Conservation (phyloP, 2,329 filamentous ascomycete genomes). For the Aspergillus sp. region DNA sequence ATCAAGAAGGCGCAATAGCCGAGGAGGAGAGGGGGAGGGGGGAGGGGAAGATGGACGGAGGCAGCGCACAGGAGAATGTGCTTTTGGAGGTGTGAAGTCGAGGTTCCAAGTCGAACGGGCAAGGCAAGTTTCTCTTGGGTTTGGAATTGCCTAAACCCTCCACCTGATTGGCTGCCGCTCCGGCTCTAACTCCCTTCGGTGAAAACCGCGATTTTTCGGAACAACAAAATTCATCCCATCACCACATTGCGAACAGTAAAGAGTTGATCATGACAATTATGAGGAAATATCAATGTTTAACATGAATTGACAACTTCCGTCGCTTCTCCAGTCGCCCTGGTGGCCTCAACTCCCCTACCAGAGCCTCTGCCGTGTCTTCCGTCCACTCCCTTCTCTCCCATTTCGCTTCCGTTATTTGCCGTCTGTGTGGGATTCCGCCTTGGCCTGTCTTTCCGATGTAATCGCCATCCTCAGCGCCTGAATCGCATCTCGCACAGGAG, state of each 20-base stretch:
- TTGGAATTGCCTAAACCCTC: conserved; percentile 36
- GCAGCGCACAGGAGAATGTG: conserved; percentile 31
- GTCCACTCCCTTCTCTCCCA: not conserved
- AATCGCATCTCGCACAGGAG: conserved; percentile 25
- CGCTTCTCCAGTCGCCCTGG: not conserved
- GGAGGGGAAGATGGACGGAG: conserved; percentile 16
- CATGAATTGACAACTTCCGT: no score
- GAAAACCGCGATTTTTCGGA: conserved; percentile 38
- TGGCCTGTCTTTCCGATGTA: conserved; percentile 29
- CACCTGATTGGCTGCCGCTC: conserved; percentile 32
- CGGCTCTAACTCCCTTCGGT: conserved; percentile 30
- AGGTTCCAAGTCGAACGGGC: conserved; percentile 33
- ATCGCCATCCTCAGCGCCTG: conserved; percentile 36
- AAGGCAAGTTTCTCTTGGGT: conserved; percentile 35
- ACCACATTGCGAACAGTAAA: not conserved
- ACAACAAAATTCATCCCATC: conserved; percentile 15
- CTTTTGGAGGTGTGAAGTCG: conserved; percentile 34
- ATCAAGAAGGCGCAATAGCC: conserved; percentile 31
- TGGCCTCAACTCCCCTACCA: no score
- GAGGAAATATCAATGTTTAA: no score
- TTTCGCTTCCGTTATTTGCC: conserved; percentile 1
- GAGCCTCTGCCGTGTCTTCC: not conserved
- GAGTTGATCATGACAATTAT: no score
- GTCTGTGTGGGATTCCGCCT: conserved; percentile 12
- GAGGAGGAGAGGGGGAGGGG: conserved; percentile 28